Evolutionary conservation across 768 basidiomycete species (phyloP), one percentile per base, ranked within the genome.

Genomic region (Podaxis rugospora): DNA sequence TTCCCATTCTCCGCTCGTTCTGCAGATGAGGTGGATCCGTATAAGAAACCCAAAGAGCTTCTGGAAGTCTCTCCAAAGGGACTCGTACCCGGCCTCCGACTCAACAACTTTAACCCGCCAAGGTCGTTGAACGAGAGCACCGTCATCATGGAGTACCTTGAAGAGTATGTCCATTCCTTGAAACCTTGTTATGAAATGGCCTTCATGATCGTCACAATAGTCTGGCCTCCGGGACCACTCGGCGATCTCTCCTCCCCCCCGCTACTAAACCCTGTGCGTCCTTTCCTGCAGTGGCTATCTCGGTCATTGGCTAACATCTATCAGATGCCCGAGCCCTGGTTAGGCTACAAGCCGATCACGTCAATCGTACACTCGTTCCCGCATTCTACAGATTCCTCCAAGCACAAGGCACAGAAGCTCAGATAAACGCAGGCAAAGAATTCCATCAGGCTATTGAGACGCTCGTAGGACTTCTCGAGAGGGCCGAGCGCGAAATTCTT

Each of bases 51-150:
- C 0, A 71, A 83, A 52, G 90, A 90, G 35, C 81, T 94, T 18
- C 77, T 95, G n/a, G 84, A 89, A 39, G 77, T 92, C 16, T 92
- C 90, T 14, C 90, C 92, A 0, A 91, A 90, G 66, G 91, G 92
- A 0, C 79, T 94, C 3, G 90, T 95, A 1, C 91, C 92, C 0
- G 90, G 80, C 0, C 66, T 90, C 28, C 82, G 79, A 65, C 70
- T 92, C 57, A 73, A 85, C 65, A 72, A 72, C 2, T 83, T 77
- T 62, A 69, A 68, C 51, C 87, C 86, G 0, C 83, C 88, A 0
- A 75, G 83, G 36, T 82, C 85, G 0, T 72, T 93, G 11, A 89
- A 92, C 69, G 92, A 93, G 70, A 91, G 89, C 67, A 89, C 85
- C 0, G 85, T 92, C 36, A 89, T 93, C 62, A 70, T 92, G 61